These are phyloP conservation scores for Chlorella sorokiniana DNA, from an alignment of 139 green algal species.

Conservation along the genomic window DNA sequence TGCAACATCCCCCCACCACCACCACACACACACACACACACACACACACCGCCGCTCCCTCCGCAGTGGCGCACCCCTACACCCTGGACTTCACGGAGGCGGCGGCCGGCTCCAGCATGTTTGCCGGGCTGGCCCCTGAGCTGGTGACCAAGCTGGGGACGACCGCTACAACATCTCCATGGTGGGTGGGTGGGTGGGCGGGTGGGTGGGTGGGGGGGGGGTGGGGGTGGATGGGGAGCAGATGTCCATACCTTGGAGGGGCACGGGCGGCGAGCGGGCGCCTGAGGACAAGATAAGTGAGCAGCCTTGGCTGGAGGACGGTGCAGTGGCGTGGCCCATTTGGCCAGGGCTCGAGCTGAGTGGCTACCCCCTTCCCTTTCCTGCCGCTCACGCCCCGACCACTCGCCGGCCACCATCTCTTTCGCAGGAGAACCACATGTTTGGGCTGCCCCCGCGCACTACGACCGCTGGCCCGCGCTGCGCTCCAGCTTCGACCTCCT, in stretches of 20 bases:
- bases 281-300: background rate
- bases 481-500: constrained; percentile 63
- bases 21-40: background rate
- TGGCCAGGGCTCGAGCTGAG: no score
- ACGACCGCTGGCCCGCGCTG: constrained; percentile 67
- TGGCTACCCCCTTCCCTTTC: no score
- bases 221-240: no score
- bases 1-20: no score
- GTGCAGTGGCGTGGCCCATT: no score
- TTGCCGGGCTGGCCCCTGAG: constrained; percentile 47
- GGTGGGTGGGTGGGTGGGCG: no score
- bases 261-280: no score
- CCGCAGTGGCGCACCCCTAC: constrained; percentile 59
- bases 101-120: constrained; percentile 46
- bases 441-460: constrained; percentile 78
- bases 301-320: no score
- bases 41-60: no score
- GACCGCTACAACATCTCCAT: constrained; percentile 69
- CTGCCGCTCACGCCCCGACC: background rate
- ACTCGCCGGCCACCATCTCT: background rate
- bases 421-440: constrained; percentile 43
- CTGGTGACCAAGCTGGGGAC: constrained; percentile 62
- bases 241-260: no score
- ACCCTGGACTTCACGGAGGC: constrained; percentile 58
- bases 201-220: no score